These are phyloP conservation scores for Chalaropsis ovoidea DNA, from an alignment of 2,329 filamentous ascomycete species.

Conservation along the genomic window DNA sequence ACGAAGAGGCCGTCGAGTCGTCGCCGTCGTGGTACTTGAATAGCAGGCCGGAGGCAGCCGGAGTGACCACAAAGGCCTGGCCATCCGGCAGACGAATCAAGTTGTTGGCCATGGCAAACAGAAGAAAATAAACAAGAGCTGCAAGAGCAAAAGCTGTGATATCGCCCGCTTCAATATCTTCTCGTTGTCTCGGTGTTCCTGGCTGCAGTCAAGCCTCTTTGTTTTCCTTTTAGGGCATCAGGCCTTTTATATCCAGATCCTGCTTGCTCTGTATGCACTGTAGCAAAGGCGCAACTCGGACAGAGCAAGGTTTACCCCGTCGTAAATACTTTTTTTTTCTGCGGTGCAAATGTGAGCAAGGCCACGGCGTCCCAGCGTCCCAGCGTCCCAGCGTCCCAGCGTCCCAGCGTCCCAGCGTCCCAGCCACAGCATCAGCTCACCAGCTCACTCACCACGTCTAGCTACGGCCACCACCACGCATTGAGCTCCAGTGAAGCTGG, in stretches of 20 bases:
- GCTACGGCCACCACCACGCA: background rate
- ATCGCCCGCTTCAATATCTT: background rate
- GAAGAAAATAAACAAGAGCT: background rate
- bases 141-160: background rate
- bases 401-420: background rate
- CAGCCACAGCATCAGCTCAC: slow-evolving; percentile 14
- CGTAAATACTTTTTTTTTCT: background rate
- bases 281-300: too few species aligned
- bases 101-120: slow-evolving; percentile 26
- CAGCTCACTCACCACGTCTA: background rate
- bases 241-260: slow-evolving; percentile 5
- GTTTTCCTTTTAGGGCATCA: background rate
- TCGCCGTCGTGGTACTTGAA: slow-evolving; percentile 77
- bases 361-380: background rate
- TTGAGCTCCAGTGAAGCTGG: slow-evolving; percentile 2
- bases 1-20: slow-evolving; percentile 61
- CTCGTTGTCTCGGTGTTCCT: too few species aligned
- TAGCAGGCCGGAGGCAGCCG: slow-evolving; percentile 82
- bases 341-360: background rate
- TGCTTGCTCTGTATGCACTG: background rate
- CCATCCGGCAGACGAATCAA: slow-evolving; percentile 74
- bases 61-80: slow-evolving; percentile 67
- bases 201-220: background rate
- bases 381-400: background rate
- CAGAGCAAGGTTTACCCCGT: background rate